phyloP scores from a whole-genome alignment of 305 asterid species.

The Fraxinus angustifolia region DNA sequence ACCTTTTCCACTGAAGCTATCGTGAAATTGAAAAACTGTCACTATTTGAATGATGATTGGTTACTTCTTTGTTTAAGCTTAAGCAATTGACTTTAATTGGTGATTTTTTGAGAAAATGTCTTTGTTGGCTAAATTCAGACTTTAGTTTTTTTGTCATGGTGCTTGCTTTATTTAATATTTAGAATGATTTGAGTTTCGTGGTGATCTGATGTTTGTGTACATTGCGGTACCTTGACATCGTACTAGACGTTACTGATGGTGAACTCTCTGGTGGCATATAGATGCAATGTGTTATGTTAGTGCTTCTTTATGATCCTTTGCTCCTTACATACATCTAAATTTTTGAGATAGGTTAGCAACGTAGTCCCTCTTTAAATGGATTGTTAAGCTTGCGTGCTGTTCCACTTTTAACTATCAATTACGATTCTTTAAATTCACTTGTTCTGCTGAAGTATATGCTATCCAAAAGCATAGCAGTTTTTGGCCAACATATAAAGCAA shows the following conservation, averaged over 20 bases:
- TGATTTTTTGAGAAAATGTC: constrained; percentile 13
- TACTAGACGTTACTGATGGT: neutral
- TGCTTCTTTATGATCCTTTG: neutral
- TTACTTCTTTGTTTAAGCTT: neutral
- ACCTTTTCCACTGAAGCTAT: constrained; percentile 4
- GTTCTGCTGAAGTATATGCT: neutral
- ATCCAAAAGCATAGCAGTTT: neutral
- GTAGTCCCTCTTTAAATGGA: constrained; percentile 6
- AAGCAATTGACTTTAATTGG: constrained; percentile 17
- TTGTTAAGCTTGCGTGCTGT: neutral
- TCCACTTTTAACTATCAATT: neutral
- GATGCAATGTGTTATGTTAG: constrained; percentile 7
- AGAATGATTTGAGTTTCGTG: neutral
- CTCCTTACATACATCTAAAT: neutral
- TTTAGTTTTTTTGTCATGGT: neutral
- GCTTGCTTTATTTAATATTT: neutral
- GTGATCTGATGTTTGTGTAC: neutral
- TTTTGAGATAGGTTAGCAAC: constrained; percentile 8
- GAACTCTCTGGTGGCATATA: constrained; percentile 1
- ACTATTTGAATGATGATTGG: constrained; percentile 18
- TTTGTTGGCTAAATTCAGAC: neutral
- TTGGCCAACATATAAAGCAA: constrained; percentile 3
- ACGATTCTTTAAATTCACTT: neutral
- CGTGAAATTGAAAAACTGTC: constrained; percentile 18
- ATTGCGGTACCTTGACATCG: neutral